Evolutionary conservation across 1,284 basidiomycete genomes (phyloP).

Genomic region (Phylloboletellus chloephorus): DNA sequence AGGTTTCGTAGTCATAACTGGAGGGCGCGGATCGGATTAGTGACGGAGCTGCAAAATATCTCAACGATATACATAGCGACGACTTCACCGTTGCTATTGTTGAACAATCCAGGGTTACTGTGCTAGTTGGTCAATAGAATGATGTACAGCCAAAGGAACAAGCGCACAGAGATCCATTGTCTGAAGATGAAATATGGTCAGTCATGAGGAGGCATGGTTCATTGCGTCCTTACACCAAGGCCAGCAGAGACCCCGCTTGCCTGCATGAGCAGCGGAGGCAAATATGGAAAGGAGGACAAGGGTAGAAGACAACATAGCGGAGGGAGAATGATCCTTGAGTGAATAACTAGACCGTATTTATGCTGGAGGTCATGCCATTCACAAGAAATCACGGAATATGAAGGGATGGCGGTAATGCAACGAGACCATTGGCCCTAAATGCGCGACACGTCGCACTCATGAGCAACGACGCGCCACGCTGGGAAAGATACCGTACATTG

Average conservation of each 20-base stretch:
- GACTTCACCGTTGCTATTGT: conserved; percentile 27
- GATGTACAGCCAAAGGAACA: background rate
- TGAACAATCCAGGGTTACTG: conserved; percentile 30
- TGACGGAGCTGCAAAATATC: background rate
- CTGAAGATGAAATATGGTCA: conserved; percentile 15
- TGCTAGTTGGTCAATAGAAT: conserved; percentile 2
- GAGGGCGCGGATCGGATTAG: background rate
- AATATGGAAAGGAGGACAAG: conserved; percentile 15
- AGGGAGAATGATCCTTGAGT: background rate
- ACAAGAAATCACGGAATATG: no score
- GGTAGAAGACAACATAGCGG: conserved; percentile 6
- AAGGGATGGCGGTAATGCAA: background rate
- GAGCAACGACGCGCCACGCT: background rate
- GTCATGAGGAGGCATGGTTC: background rate
- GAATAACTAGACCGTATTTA: conserved; percentile 15
- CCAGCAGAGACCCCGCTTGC: conserved; percentile 24
- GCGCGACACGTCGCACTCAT: background rate
- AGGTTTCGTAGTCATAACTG: conserved; percentile 39
- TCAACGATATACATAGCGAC: conserved; percentile 29
- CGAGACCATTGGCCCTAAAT: no score
- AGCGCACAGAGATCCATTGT: conserved; percentile 19
- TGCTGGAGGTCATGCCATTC: background rate
- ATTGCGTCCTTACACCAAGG: conserved; percentile 18
- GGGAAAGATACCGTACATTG: background rate
- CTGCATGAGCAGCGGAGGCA: conserved; percentile 14